Conservation (phyloP, 768 basidiomycete genomes). For the Coprinellus micaceus region DNA sequence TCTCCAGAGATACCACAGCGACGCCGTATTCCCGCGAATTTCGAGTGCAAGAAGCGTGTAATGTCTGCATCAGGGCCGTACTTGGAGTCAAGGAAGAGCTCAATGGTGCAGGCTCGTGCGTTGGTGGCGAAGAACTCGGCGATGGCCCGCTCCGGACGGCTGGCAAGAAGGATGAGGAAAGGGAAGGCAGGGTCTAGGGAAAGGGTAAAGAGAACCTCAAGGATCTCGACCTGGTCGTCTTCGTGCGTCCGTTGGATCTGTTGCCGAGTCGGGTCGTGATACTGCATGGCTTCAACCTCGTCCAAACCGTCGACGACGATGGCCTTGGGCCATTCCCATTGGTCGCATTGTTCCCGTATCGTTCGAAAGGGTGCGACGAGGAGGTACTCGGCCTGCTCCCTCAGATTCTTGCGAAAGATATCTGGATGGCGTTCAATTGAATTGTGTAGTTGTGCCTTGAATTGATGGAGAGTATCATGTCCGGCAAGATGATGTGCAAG, state of each 20-base stretch:
- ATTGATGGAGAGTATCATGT: not conserved
- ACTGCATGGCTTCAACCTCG: not conserved
- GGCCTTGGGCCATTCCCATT: not conserved
- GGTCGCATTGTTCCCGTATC: too few relatives aligned
- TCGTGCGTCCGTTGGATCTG: not conserved
- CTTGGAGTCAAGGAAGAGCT: conserved; percentile 1
- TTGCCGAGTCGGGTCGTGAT: not conserved
- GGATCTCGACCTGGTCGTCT: not conserved
- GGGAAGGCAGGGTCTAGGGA: not conserved
- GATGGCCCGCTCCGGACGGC: conserved; percentile 5
- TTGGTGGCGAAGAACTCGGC: not conserved
- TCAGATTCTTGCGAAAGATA: conserved; percentile 1
- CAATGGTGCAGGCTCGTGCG: not conserved
- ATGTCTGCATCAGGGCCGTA: conserved; percentile 1
- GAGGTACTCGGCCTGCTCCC: too few relatives aligned
- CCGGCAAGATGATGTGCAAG: conserved; percentile 1
- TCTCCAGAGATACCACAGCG: not conserved
- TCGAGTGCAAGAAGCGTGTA: not conserved
- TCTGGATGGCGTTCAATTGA: not conserved
- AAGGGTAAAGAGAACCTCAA: not conserved
- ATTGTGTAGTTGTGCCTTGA: not conserved
- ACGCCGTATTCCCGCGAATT: not conserved
- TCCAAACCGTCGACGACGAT: conserved; percentile 14
- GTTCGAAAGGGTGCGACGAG: too few relatives aligned
- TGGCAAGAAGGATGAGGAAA: conserved; percentile 2